Conservation (phyloP, 106 monocot species). For the Allium sativum region DNA sequence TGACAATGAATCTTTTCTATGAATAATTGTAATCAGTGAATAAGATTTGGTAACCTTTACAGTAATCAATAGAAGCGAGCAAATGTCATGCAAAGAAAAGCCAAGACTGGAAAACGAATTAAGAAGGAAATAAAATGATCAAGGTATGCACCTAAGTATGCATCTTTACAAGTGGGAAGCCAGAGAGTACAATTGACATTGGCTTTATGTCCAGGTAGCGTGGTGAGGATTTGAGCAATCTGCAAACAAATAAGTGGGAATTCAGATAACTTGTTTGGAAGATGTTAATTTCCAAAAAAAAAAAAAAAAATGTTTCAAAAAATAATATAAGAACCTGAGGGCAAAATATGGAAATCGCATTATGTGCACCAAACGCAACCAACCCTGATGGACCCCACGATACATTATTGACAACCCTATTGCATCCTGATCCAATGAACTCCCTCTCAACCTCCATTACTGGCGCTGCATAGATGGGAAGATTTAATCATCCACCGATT, state of each 20-base stretch:
- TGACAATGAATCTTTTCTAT: too few species aligned
- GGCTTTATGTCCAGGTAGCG: slow-evolving; percentile 82
- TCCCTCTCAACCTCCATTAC: slow-evolving; percentile 35
- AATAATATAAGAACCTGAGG: slow-evolving; percentile 40
- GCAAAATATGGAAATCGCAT: slow-evolving; percentile 83
- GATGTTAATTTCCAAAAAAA: not conserved
- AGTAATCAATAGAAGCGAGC: too few species aligned
- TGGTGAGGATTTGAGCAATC: slow-evolving; percentile 82
- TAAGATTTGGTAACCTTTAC: too few species aligned
- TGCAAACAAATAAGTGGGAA: slow-evolving; percentile 14
- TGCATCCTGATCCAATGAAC: slow-evolving; percentile 90
- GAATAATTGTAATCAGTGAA: too few species aligned
- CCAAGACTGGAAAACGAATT: too few species aligned
- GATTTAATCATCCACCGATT: too few species aligned
- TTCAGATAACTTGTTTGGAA: too few species aligned
- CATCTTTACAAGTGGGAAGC: slow-evolving; percentile 74
- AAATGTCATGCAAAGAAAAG: too few species aligned
- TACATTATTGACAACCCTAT: slow-evolving; percentile 87
- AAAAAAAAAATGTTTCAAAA: not conserved
- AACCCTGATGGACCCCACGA: slow-evolving; percentile 85
- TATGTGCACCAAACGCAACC: slow-evolving; percentile 86
- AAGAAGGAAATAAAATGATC: not conserved
- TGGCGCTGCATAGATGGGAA: not conserved
- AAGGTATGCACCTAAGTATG: slow-evolving; percentile 36
- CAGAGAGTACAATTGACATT: slow-evolving; percentile 86